Base-by-base conservation (phyloP, 179 eudicot genomes). In the Drosera spatulata region DNA sequence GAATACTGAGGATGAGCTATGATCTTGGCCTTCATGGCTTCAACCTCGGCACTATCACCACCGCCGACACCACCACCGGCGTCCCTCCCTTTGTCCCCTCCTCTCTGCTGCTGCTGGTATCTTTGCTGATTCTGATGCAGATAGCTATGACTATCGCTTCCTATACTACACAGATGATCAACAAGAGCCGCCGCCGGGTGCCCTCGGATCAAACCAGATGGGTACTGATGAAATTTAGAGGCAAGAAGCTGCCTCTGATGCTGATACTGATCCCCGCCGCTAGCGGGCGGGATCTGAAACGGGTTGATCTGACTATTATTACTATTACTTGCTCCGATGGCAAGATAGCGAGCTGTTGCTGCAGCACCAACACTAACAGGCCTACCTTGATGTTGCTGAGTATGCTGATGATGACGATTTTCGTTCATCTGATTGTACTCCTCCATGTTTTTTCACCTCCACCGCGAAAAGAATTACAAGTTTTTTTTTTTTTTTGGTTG, bases 1-100 rank as follows among this genome's bases (percentile, higher is more conserved):
- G 82, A 74, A 45, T 77, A 77, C 10, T 74, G 79, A 45, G 82
- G 79, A 59, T 77, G 82, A 68, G 76, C 70, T 3, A 77, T 68
- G 61, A 77, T 77, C 79, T 77, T 77, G 3, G 79, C 76, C 44
- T 77, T 77, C 60, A 77, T 74, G 4, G 73, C 69, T 50, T 74
- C 76, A 37, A 67, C 73, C 53, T 53, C 33, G 33, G 33, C 33
- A 22, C 33, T 22, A 22, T 22, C 33, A 22, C 33, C 33, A 22
- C 33, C 33, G 33, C 33, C 33, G 1, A 22, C 33, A 22, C 33
- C 33, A 22, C 33, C 33, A 22, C 33, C 33, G 33, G 33, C 58
- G 7, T 7, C 57, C 39, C 39, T 10, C 52, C 38, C 60, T 48
- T 13, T 37, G 4, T 6, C 61, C 9, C 9, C 49, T 39, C 13